These are phyloP conservation scores for Pyricularia grisea DNA, from an alignment of 2,329 filamentous ascomycete species.

Conservation along the genomic window DNA sequence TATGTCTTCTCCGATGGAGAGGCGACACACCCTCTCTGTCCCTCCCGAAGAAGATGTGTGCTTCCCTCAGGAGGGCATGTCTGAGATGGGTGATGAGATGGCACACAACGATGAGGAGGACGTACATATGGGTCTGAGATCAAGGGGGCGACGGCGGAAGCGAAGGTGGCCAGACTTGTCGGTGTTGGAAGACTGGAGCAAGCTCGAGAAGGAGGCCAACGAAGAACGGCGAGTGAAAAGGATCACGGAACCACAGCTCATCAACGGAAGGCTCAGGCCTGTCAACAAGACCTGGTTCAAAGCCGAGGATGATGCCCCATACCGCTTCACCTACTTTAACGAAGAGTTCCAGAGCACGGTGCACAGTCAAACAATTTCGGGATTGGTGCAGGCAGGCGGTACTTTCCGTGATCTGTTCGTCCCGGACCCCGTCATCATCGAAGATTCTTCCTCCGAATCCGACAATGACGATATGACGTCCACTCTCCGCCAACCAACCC, in stretches of 20 bases:
- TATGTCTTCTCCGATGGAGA: slow-evolving; percentile 27
- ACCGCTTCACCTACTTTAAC: slow-evolving; percentile 97
- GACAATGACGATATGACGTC: slow-evolving; percentile 43
- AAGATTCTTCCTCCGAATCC: slow-evolving; percentile 59
- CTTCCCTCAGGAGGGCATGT: slow-evolving; percentile 72
- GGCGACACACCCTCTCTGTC: slow-evolving; percentile 51
- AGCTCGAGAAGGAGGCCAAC: slow-evolving; percentile 80
- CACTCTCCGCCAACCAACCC: neutral
- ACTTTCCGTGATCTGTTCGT: slow-evolving; percentile 85
- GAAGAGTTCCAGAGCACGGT: slow-evolving; percentile 94
- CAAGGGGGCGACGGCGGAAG: slow-evolving; percentile 44
- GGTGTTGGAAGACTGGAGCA: slow-evolving; percentile 81
- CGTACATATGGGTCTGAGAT: slow-evolving; percentile 13
- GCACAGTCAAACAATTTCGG: slow-evolving; percentile 90
- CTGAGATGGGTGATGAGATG: slow-evolving; percentile 75
- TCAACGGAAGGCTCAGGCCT: slow-evolving; percentile 80
- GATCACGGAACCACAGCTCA: slow-evolving; percentile 86
- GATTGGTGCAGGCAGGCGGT: slow-evolving; percentile 76
- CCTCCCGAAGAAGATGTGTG: slow-evolving; percentile 78
- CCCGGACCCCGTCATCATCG: slow-evolving; percentile 70
- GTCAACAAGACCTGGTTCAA: slow-evolving; percentile 75
- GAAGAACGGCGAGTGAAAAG: slow-evolving; percentile 80
- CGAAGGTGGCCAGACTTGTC: slow-evolving; percentile 79
- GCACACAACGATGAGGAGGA: slow-evolving; percentile 20
- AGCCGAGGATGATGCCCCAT: slow-evolving; percentile 81